Percentiles rank a stretch among this genome's conserved stretches.
Conservation (phyloP, 139 green algal genomes). For the Spirogloea muscicola region DNA sequence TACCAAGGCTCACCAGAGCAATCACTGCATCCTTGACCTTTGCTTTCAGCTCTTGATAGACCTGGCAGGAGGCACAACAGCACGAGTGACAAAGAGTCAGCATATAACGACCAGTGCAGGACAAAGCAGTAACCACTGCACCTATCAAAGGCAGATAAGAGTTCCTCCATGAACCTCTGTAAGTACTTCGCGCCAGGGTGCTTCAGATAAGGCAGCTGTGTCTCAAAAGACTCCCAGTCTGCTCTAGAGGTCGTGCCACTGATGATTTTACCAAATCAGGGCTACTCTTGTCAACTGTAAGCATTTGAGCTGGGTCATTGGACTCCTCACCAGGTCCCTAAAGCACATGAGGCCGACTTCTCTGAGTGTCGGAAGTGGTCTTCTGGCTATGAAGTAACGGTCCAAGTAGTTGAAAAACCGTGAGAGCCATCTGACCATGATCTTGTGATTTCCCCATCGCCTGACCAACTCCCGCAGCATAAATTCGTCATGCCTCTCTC, state of each 20-base stretch:
- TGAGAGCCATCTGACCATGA: constrained; percentile 97
- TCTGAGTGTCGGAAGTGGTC: constrained; percentile 79
- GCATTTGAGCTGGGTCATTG: too few relatives aligned
- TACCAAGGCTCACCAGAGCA: constrained; percentile 40
- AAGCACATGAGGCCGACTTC: constrained; percentile 93
- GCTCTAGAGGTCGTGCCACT: too few relatives aligned
- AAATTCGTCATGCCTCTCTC: constrained; percentile 76
- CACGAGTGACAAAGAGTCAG: constrained; percentile 1
- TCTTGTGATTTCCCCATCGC: constrained; percentile 95
- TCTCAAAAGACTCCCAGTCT: too few relatives aligned
- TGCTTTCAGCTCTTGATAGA: constrained; percentile 48
- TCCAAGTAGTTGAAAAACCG: constrained; percentile 99
- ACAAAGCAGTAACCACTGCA: too few relatives aligned
- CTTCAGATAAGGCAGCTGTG: too few relatives aligned
- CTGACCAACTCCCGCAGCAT: constrained; percentile 85
- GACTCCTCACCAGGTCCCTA: constrained; percentile 73
- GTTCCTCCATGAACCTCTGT: too few relatives aligned
- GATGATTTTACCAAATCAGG: too few relatives aligned
- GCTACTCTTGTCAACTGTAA: too few relatives aligned
- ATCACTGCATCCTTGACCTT: constrained; percentile 54
- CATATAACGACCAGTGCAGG: too few relatives aligned
- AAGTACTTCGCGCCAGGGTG: too few relatives aligned
- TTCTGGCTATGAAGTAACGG: constrained; percentile 94
- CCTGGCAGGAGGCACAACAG: too few relatives aligned
- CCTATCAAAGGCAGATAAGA: too few relatives aligned